Evolutionary conservation across 1,284 basidiomycete species (phyloP), one percentile per base, ranked within the genome.

Genomic region (Thecaphora thlaspeos): DNA sequence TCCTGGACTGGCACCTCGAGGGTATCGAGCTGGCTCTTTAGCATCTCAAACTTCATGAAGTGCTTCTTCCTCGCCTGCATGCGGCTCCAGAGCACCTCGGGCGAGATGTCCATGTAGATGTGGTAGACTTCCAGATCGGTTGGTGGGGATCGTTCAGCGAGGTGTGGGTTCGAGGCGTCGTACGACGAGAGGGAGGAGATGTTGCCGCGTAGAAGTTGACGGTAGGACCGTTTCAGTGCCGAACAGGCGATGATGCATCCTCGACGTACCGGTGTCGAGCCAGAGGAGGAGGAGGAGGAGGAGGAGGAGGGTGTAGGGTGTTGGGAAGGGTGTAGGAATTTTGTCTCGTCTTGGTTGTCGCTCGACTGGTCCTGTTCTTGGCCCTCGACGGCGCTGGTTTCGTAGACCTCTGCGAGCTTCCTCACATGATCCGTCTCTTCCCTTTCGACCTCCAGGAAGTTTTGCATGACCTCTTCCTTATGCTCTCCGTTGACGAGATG

Each of bases 31-130:
- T 96, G 93, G 61, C 87, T 88, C 48, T 88, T 87, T 60, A 97
- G 81, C 92, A 96, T 94, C 21, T 78, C 75, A 22, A 85, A 84
- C 78, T 91, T 91, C 88, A 96, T 91, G 68, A 90, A 95, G 79
- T 97, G 93, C 0, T 86, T 86, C 61, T 85, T 79, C 26, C 92
- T 82, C 48, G 82, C 81, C 67, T 79, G 72, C 84, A 96, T 91
- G 38, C 92, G 81, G 44, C 86, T 82, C 65, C 83, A 69, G 43
- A 95, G 77, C 44, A 88, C 77, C 24, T 86, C 83, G 38, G 81
- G 80, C 19, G 82, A 78, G 2, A 91, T 91, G 43, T 88, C 82
- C 68, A 94, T 86, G 77, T 88, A 92, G 47, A 94, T 85, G 72
- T 95, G 93, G 73, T 84, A 86, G 8, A 89, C 89, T 10, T 26